phyloP scores from a whole-genome alignment of 257 asterid genomes.

The Capsicum pubescens region DNA sequence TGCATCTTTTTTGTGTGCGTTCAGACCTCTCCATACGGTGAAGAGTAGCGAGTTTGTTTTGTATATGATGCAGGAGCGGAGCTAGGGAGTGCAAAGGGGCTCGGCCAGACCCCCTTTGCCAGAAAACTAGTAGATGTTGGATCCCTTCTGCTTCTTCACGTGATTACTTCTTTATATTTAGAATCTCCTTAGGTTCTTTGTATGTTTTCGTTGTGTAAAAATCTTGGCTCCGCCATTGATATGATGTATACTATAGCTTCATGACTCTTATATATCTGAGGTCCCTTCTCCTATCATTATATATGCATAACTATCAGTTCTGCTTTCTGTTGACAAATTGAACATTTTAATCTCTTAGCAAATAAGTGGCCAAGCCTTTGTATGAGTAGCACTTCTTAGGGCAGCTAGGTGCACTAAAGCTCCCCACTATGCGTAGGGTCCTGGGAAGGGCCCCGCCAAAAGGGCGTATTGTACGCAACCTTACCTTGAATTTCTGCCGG shows the following conservation, averaged over 20 bases:
- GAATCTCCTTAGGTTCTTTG: no score
- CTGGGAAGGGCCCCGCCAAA: no score
- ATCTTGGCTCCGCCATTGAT: background rate
- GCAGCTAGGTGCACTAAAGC: no score
- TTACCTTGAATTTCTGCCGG: no score
- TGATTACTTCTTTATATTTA: background rate
- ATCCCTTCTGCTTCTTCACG: background rate
- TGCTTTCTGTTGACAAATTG: background rate
- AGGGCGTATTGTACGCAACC: no score
- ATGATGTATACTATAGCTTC: background rate
- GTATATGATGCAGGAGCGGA: background rate
- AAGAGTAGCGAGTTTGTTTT: slow-evolving; percentile 2
- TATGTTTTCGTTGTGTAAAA: background rate
- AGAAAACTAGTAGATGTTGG: background rate
- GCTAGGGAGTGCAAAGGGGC: background rate
- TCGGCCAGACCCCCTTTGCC: no score
- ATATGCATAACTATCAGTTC: background rate
- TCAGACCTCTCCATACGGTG: background rate
- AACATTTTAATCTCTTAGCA: background rate
- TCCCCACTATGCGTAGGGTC: no score
- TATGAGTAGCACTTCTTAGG: background rate
- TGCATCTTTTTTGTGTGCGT: background rate
- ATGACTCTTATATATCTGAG: background rate
- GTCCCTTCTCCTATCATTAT: background rate
- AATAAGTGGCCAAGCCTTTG: background rate